Conservation (phyloP, 2,329 filamentous ascomycete genomes). For the Colletotrichum theobromicola region DNA sequence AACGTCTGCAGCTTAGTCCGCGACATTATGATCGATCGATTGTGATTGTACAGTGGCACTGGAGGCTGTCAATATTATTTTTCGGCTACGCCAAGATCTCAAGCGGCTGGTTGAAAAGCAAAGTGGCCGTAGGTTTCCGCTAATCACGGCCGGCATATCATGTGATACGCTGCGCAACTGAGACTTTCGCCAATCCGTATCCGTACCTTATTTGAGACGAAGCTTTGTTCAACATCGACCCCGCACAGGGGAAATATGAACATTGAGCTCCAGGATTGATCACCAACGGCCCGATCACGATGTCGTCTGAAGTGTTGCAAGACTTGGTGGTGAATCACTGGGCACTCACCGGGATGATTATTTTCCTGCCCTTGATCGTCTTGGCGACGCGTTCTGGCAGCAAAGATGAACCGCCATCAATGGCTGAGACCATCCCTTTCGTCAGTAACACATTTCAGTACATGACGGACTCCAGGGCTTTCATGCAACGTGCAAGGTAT, state of each 20-base stretch:
- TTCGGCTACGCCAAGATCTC: not conserved
- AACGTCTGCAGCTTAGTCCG: accelerated
- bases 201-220: not conserved
- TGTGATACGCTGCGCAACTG: not conserved
- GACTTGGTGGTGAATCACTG: not conserved
- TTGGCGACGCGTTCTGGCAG: not conserved
- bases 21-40: not conserved
- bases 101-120: not conserved
- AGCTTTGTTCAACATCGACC: not conserved
- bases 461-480: slow-evolving; percentile 10
- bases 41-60: not conserved
- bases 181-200: not conserved
- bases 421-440: slow-evolving; percentile 22
- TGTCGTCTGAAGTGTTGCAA: not conserved
- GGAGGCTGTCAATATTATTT: not conserved
- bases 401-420: slow-evolving; percentile 1
- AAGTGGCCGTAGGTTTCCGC: not conserved
- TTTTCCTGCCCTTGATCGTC: not conserved
- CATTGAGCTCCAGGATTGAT: not conserved
- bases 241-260: not conserved
- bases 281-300: not conserved
- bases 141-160: not conserved
- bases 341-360: not conserved
- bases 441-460: slow-evolving; percentile 24
- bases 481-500: slow-evolving; percentile 19